Evolutionary conservation across 2,329 filamentous ascomycete species (phyloP).

Genomic region (Talaromyces pinophilus): DNA sequence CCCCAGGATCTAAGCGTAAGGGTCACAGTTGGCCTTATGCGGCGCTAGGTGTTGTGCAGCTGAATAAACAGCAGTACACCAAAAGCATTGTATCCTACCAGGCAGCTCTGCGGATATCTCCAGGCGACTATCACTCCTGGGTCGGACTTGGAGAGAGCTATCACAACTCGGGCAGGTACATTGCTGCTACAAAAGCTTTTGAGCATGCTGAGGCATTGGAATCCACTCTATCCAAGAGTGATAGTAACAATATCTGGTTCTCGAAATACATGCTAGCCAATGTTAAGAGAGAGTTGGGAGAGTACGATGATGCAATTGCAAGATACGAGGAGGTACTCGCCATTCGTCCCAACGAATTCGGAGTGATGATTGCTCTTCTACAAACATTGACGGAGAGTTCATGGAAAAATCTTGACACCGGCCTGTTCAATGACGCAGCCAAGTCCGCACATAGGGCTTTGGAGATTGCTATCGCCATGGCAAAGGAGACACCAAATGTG

Average conservation of each 20-base stretch:
- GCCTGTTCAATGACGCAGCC: constrained; percentile 80
- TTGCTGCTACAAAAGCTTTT: constrained; percentile 92
- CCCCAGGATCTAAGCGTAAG: constrained; percentile 89
- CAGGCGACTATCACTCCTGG: constrained; percentile 91
- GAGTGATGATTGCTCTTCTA: constrained; percentile 81
- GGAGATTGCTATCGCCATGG: constrained; percentile 64
- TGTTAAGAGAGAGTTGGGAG: constrained; percentile 86
- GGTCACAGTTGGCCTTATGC: constrained; percentile 96
- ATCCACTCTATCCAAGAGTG: constrained; percentile 55
- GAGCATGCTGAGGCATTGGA: constrained; percentile 79
- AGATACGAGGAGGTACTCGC: constrained; percentile 74
- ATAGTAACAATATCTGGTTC: constrained; percentile 79
- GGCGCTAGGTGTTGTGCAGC: constrained; percentile 86
- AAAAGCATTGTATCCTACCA: constrained; percentile 92
- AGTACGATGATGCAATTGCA: constrained; percentile 77
- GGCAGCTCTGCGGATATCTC: constrained; percentile 77
- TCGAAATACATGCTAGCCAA: constrained; percentile 96
- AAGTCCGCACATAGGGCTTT: constrained; percentile 71
- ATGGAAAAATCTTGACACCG: constrained; percentile 73
- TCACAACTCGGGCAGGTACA: constrained; percentile 86
- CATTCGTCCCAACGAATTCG: constrained; percentile 72
- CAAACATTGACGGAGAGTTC: constrained; percentile 86
- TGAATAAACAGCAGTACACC: constrained; percentile 89
- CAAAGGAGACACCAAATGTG: constrained; percentile 62
- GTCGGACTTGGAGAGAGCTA: constrained; percentile 97